phyloP scores from a whole-genome alignment of 495 filamentous ascomycete genomes.

The Daldinia bambusicola region DNA sequence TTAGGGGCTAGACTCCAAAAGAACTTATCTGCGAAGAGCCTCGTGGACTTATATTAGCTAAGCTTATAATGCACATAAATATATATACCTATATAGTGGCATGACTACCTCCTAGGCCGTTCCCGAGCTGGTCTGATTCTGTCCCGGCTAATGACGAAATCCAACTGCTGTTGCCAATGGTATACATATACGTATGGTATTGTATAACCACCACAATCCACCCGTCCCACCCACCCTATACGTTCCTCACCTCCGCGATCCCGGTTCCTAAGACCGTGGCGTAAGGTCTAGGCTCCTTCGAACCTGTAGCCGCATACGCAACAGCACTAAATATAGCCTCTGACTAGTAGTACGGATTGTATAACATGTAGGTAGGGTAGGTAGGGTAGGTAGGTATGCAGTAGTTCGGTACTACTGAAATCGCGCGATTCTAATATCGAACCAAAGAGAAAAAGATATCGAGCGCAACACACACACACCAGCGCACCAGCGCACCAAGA shows the following conservation, averaged over 20 bases:
- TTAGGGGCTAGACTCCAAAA: neutral
- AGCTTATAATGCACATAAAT: conserved; percentile 12
- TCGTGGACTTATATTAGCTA: neutral
- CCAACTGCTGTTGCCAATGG: neutral
- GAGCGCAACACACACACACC: no score
- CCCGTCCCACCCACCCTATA: neutral
- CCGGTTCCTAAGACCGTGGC: neutral
- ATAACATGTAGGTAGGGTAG: no score
- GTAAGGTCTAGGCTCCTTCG: neutral
- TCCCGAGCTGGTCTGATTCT: neutral
- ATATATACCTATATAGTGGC: conserved; percentile 15
- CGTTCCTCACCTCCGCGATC: neutral
- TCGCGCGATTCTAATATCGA: neutral
- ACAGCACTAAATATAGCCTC: neutral
- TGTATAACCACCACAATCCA: conserved; percentile 7
- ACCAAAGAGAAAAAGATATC: neutral
- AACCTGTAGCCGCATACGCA: neutral
- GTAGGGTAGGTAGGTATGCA: no score
- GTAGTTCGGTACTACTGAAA: neutral
- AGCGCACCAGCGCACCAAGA: conserved; percentile 3
- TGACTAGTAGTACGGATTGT: no score
- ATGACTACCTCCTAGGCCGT: neutral
- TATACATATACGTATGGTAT: neutral
- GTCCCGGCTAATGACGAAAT: neutral
- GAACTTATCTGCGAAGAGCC: conserved; percentile 3